Conservation (phyloP, 768 basidiomycete genomes). For the Chalciporus piperatus region DNA sequence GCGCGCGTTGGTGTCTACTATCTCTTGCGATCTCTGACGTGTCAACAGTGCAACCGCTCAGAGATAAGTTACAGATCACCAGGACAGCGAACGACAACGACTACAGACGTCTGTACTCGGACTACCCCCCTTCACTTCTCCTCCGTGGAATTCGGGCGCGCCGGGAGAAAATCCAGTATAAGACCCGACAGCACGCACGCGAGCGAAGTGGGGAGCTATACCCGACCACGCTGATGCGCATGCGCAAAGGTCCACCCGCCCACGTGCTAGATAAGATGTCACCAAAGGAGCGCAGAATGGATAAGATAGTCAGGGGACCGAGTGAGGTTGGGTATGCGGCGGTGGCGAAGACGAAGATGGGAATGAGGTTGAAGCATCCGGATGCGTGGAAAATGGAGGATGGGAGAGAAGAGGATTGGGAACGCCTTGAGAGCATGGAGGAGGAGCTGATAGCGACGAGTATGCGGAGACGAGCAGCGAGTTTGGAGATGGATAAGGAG, state of each 20-base stretch:
- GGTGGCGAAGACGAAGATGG: slow-evolving; percentile 54
- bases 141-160: slow-evolving; percentile 53
- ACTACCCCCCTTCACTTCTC: slow-evolving; percentile 49
- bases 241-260: slow-evolving; percentile 60
- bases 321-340: slow-evolving; percentile 73
- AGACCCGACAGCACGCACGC: slow-evolving; percentile 57
- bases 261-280: slow-evolving; percentile 55
- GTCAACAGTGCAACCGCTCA: slow-evolving; percentile 38
- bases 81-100: slow-evolving; percentile 38
- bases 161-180: slow-evolving; percentile 58
- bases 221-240: slow-evolving; percentile 42
- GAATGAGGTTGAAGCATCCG: slow-evolving; percentile 44
- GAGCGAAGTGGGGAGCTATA: slow-evolving; percentile 65
- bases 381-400: slow-evolving; percentile 35
- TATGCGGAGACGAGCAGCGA: slow-evolving; percentile 9
- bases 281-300: slow-evolving; percentile 42
- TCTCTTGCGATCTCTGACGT: background rate
- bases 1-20: too few relatives aligned
- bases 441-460: slow-evolving; percentile 32
- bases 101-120: slow-evolving; percentile 37
- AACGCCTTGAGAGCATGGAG: slow-evolving; percentile 26
- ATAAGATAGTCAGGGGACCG: slow-evolving; percentile 48
- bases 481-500: background rate
- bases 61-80: slow-evolving; percentile 31
- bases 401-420: slow-evolving; percentile 27